Base-by-base conservation (phyloP, 23 red algal species). In the Gracilariopsis chorda region DNA sequence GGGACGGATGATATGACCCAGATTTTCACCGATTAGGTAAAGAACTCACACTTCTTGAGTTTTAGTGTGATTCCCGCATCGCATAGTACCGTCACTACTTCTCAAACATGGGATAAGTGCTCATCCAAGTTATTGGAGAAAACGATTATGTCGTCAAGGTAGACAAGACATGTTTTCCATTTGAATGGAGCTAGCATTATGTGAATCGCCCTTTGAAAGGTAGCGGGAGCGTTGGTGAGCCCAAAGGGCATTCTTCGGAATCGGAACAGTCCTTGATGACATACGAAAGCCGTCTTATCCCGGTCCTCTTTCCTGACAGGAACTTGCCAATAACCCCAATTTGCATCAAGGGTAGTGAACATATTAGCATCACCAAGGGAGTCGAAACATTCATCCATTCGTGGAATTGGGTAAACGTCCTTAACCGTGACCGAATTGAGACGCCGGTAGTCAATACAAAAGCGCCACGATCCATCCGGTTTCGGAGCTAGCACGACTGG, bases 381-480 rank as follows among this genome's bases (percentile, higher is more conserved):
- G 61, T 87, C 82, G 8, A 87, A 43, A 51, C 51, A 87, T 28
- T 72, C 57, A 29, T 87, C 61, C 82, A 87, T 87, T 6, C 82
- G 7, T 10, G 82, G 82, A 23, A 87, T 41, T 7, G 61, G 82
- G 51, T 82, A 82, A 7, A 24, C 48, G 28, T 82, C 51, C 17
- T 62, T 59, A 10, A 58, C 28, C 4, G 82, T 87, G 2, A 46
- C 25, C 27, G 58, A 4, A 25, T 87, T 88, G 1, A 88, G 24
- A 1, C 1, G 39, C n/a, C 39, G 45, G 20, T 75, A 73, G 63
- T 73, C 83, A 35, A 88, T 42, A 41, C 63, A 88, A 49, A 88
- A 88, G 1, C 83, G 37, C 64, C 44, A 56, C 2, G 61, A 29
- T 25, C 83, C 62, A 52, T 88, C 83, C 10, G 23, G n/a, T 28